Conservation (phyloP, 257 asterid species). For the Ehretia macrophylla region DNA sequence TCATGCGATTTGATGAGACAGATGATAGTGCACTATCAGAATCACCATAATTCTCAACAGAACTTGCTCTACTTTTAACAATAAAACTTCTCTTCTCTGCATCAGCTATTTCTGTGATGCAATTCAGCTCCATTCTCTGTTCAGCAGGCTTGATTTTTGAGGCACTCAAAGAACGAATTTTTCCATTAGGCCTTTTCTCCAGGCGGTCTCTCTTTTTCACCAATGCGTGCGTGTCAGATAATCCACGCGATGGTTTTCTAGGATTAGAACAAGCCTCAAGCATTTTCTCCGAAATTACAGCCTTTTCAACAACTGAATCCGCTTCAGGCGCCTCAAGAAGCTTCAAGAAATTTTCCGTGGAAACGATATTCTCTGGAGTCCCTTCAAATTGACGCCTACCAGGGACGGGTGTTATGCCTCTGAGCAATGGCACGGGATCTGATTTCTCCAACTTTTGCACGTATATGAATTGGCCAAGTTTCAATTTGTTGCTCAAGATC, state of each 20-base stretch:
- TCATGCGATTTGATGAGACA: conserved; percentile 17
- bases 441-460: conserved; percentile 44
- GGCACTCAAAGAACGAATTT: conserved; percentile 40
- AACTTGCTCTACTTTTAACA: conserved; percentile 15
- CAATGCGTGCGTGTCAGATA: conserved; percentile 26
- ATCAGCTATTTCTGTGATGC: background rate
- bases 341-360: conserved; percentile 25
- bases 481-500: conserved; percentile 50
- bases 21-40: conserved; percentile 38
- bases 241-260: conserved; percentile 19
- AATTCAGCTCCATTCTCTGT: conserved; percentile 3
- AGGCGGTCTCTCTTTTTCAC: conserved; percentile 12
- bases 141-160: conserved; percentile 24
- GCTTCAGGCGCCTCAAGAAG: conserved; percentile 24
- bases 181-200: conserved; percentile 11
- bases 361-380: conserved; percentile 45
- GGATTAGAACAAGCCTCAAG: conserved; percentile 12
- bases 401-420: conserved; percentile 51
- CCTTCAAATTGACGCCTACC: conserved; percentile 60
- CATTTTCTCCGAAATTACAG: conserved; percentile 52
- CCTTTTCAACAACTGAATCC: conserved; percentile 52
- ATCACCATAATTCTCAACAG: conserved; percentile 46
- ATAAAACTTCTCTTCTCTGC: background rate
- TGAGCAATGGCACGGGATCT: conserved; percentile 55
- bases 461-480: conserved; percentile 62